Conservation (phyloP, 129 eudicot species). For the sunflower (Helianthus annuus) region HanXRQr2.0-SUNRISE NC_035440.2:46028967-46029466, state of each 20-base stretch:
- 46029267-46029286: constrained; percentile 69
- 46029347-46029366: not conserved
- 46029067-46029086: constrained; percentile 65
- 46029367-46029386: constrained; percentile 7
- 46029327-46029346: constrained; percentile 18
- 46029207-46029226: not conserved
- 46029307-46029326: not conserved
- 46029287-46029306: constrained; percentile 65
- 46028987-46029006: too few relatives aligned
- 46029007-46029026: too few relatives aligned
- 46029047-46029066: constrained; percentile 72
- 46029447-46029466: not conserved
- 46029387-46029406: not conserved
- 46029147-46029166: not conserved
- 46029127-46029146: not conserved
- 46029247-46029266: constrained; percentile 83
- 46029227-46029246: constrained; percentile 44
- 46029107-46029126: constrained; percentile 60
- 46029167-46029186: too few relatives aligned
- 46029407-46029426: not conserved
- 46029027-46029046: constrained; percentile 20
- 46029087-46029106: constrained; percentile 58
- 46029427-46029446: not conserved
- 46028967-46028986: too few relatives aligned
- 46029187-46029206: not conserved